phyloP scores from a whole-genome alignment of 2,329 filamentous ascomycete genomes.

The Aspergillus texensis region DNA sequence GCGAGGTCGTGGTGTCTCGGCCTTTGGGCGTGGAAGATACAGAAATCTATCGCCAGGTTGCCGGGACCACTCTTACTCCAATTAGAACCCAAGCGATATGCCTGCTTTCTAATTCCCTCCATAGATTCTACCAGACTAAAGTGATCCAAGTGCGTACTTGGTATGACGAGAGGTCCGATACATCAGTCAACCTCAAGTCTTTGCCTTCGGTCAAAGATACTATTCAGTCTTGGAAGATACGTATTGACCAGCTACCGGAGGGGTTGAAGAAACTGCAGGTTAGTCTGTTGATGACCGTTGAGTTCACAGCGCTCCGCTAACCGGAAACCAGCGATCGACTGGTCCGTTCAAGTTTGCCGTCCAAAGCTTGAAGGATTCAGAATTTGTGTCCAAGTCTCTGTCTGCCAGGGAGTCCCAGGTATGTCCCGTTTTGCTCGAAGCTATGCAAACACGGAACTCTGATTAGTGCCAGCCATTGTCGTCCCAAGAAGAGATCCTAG shows the following conservation, averaged over 20 bases:
- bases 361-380: slow-evolving; percentile 66
- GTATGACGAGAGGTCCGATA: slow-evolving; percentile 73
- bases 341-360: slow-evolving; percentile 51
- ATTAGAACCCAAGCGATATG: slow-evolving; percentile 76
- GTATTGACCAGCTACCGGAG: slow-evolving; percentile 55
- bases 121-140: slow-evolving; percentile 81
- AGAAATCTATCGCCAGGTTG: slow-evolving; percentile 76
- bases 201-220: slow-evolving; percentile 56
- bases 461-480: slow-evolving; percentile 47
- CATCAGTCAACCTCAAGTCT: slow-evolving; percentile 65
- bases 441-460: slow-evolving; percentile 1
- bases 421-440: slow-evolving; percentile 12
- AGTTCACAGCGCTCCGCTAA: slow-evolving; percentile 5
- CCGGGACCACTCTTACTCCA: slow-evolving; percentile 72
- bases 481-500: slow-evolving; percentile 70
- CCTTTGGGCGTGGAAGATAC: slow-evolving; percentile 83
- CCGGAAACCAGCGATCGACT: slow-evolving; percentile 23
- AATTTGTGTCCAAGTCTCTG: slow-evolving; percentile 71
- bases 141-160: slow-evolving; percentile 78
- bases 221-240: slow-evolving; percentile 72
- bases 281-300: slow-evolving; percentile 9
- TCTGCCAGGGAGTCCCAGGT: slow-evolving; percentile 55
- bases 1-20: slow-evolving; percentile 76
- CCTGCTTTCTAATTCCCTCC: slow-evolving; percentile 75
- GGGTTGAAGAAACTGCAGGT: slow-evolving; percentile 37